Evolutionary conservation across 169 alveolate species (phyloP).

Genomic region (Plasmodium blacklocki): DNA sequence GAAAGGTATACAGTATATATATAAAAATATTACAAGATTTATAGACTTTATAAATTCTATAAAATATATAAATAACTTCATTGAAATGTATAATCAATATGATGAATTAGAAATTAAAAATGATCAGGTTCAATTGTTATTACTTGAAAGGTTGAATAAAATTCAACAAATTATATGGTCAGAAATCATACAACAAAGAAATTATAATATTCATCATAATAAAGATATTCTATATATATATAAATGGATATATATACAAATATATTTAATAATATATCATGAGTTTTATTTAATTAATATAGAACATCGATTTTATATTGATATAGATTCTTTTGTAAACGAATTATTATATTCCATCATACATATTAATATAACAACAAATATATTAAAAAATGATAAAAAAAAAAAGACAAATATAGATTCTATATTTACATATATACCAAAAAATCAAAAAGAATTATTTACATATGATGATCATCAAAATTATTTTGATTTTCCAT

Average conservation of each 20-base stretch:
- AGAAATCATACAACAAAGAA: constrained; percentile 22
- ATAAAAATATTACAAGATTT: constrained; percentile 22
- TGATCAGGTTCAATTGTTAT: constrained; percentile 16
- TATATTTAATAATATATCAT: constrained; percentile 15
- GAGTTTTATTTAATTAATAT: constrained; percentile 25
- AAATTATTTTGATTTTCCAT: constrained; percentile 47
- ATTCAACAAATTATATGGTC: constrained; percentile 46
- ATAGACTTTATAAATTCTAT: constrained; percentile 6
- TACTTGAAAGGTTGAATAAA: constrained; percentile 2
- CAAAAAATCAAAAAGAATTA: constrained; percentile 66
- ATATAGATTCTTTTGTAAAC: constrained; percentile 28
- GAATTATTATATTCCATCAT: constrained; percentile 14
- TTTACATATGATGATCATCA: constrained; percentile 11
- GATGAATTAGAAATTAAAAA: neutral
- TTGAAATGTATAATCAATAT: constrained; percentile 16
- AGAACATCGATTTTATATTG: constrained; percentile 51
- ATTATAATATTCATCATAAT: neutral
- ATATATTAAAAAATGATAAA: constrained; percentile 45
- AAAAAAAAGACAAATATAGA: neutral
- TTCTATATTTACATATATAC: constrained; percentile 42
- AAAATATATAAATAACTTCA: constrained; percentile 15
- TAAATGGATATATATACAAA: constrained; percentile 29
- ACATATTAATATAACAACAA: constrained; percentile 6
- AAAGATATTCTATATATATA: constrained; percentile 14
- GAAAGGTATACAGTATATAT: constrained; percentile 4